Percentiles rank a stretch among this genome's conserved stretches.
These are phyloP conservation scores for Acanthamoeba healyi DNA, from an alignment of 208 protist genomes.

Conservation along the genomic window DNA sequence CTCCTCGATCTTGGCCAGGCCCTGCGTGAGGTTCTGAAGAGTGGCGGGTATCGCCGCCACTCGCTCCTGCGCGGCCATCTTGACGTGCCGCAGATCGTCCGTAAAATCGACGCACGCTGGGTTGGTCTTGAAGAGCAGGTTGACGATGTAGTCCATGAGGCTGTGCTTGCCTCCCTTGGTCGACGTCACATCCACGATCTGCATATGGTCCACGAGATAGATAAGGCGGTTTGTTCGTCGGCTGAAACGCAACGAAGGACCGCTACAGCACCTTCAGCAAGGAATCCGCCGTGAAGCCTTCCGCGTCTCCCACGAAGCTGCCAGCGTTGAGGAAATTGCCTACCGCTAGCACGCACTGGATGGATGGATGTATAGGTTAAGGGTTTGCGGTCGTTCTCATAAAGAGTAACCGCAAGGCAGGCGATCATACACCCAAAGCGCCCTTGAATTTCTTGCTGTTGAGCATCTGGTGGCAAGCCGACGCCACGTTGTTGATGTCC, in stretches of 20 bases:
- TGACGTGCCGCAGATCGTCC: constrained; percentile 1
- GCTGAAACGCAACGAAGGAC: not conserved
- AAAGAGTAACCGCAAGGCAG: too few relatives aligned
- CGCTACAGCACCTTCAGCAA: constrained; percentile 9
- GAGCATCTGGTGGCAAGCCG: not conserved
- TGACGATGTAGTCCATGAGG: constrained; percentile 21
- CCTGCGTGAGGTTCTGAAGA: not conserved
- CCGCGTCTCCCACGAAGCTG: constrained; percentile 57
- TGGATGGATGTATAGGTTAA: not conserved
- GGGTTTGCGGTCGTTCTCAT: not conserved
- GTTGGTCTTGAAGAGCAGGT: not conserved
- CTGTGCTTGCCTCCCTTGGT: constrained; percentile 38
- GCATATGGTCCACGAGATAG: not conserved
- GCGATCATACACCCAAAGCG: not conserved
- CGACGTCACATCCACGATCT: constrained; percentile 41
- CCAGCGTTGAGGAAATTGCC: constrained; percentile 66
- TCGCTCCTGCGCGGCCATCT: not conserved
- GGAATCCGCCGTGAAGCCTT: constrained; percentile 49
- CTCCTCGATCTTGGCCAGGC: not conserved
- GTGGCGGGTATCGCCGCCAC: constrained; percentile 7
- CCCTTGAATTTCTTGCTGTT: constrained; percentile 58
- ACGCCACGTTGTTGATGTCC: not conserved
- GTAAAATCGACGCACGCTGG: not conserved
- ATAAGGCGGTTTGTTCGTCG: not conserved
- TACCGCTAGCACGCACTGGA: constrained; percentile 24